Percentiles rank a stretch among this genome's conserved stretches.
phyloP scores from a whole-genome alignment of 495 filamentous ascomycete genomes.

The Neurospora sp. region DNA sequence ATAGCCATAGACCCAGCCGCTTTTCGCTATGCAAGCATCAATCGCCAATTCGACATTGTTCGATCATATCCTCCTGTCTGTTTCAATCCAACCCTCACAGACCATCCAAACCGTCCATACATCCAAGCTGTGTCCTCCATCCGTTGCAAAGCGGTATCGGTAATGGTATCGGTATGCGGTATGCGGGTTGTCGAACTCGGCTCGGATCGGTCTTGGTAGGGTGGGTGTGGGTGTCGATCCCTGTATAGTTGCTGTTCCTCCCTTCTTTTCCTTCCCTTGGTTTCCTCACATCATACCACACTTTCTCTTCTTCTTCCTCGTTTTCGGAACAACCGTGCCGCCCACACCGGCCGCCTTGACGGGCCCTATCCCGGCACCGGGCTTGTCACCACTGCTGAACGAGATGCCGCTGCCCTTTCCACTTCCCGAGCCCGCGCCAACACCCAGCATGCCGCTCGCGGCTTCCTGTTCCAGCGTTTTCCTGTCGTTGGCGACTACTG shows the following conservation, averaged over 20 bases:
- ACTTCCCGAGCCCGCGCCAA: conserved; percentile 5
- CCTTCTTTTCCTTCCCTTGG: conserved; percentile 1
- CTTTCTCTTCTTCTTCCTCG: conserved; percentile 53
- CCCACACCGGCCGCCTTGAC: conserved; percentile 1
- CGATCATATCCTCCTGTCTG: not conserved
- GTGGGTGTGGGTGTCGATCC: not conserved
- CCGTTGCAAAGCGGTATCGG: not conserved
- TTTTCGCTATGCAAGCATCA: not conserved
- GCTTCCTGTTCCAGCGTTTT: conserved; percentile 37
- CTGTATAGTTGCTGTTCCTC: not conserved
- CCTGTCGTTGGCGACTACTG: conserved; percentile 63
- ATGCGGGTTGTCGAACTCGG: not conserved
- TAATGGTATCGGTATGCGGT: not conserved
- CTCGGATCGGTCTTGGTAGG: not conserved
- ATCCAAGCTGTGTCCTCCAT: not conserved
- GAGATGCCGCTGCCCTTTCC: conserved; percentile 11
- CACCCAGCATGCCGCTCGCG: conserved; percentile 13
- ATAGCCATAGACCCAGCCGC: not conserved
- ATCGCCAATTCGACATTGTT: not conserved
- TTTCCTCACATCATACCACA: conserved; percentile 15
- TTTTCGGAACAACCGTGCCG: conserved; percentile 5
- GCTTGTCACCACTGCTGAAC: conserved; percentile 13
- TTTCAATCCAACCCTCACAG: not conserved
- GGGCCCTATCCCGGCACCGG: conserved; percentile 22
- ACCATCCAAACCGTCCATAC: not conserved